phyloP scores from a whole-genome alignment of 139 green algal genomes.

The Mychonastes homosphaera region DNA sequence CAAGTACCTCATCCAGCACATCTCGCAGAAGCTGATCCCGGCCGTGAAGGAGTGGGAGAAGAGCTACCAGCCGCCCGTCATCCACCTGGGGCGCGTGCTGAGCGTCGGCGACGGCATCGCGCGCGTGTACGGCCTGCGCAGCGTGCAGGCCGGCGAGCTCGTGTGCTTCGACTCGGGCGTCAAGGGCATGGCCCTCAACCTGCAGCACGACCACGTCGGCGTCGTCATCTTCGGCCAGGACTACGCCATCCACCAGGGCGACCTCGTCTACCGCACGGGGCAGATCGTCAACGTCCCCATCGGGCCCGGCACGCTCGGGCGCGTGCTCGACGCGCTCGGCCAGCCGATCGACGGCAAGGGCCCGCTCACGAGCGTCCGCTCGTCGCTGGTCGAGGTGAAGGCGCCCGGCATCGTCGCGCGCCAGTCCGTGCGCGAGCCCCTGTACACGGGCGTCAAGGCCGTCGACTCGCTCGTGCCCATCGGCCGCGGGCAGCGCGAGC shows the following conservation, averaged over 20 bases:
- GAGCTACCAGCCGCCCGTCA: conserved; percentile 49
- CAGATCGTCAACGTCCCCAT: conserved; percentile 85
- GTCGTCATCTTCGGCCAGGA: conserved; percentile 81
- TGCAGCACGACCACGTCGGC: conserved; percentile 86
- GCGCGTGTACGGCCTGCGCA: conserved; percentile 75
- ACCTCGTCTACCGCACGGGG: conserved; percentile 81
- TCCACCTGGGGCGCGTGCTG: conserved; percentile 70
- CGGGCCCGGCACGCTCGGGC: conserved; percentile 66
- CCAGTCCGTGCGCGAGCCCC: conserved; percentile 45
- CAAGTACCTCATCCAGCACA: conserved; percentile 60
- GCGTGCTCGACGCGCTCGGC: conserved; percentile 76
- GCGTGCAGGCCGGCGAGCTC: conserved; percentile 70
- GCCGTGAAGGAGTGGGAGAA: conserved; percentile 51
- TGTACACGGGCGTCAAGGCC: conserved; percentile 64
- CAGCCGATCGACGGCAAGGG: conserved; percentile 82
- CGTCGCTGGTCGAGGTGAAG: conserved; percentile 56
- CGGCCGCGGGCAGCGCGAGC: conserved; percentile 76
- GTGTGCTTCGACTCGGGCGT: conserved; percentile 77
- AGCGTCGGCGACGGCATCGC: conserved; percentile 88
- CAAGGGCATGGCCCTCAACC: conserved; percentile 84
- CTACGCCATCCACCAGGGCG: conserved; percentile 58
- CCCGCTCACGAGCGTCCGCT: conserved; percentile 47
- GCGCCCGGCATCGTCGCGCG: conserved; percentile 58
- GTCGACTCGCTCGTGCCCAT: conserved; percentile 78
- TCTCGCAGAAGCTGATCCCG: conserved; percentile 43